Conservation (phyloP, 805 yeast genomes). For the Spathaspora boniae region DNA sequence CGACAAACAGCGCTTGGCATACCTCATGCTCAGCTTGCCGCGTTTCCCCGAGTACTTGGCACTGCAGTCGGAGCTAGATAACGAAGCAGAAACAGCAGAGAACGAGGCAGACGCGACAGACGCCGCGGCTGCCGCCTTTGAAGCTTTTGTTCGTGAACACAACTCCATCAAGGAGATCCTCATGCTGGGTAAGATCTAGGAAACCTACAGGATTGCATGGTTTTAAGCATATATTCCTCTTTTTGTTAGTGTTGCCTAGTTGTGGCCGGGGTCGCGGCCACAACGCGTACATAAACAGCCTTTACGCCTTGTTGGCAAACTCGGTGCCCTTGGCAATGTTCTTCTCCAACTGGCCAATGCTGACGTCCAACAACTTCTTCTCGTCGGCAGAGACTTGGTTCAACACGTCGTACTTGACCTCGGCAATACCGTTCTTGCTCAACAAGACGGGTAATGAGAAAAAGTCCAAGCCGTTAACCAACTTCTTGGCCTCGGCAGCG, state of each 20-base stretch:
- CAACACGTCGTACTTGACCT: slow-evolving; percentile 53
- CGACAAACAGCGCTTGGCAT: slow-evolving; percentile 4
- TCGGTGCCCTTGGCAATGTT: slow-evolving; percentile 59
- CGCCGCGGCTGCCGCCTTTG: neutral
- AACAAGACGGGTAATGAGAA: slow-evolving; percentile 64
- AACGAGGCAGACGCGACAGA: neutral
- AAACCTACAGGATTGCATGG: neutral
- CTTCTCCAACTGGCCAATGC: slow-evolving; percentile 49
- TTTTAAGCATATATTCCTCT: neutral
- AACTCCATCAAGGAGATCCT: slow-evolving; percentile 6
- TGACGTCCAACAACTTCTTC: slow-evolving; percentile 49
- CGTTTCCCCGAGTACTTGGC: slow-evolving; percentile 1
- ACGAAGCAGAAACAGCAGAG: too few relatives aligned
- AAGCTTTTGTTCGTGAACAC: neutral
- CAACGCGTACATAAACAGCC: neutral
- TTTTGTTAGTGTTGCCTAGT: slow-evolving; percentile 1
- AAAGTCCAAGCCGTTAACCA: slow-evolving; percentile 43
- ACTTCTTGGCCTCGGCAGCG: slow-evolving; percentile 47
- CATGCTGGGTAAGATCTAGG: neutral
- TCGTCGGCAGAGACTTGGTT: slow-evolving; percentile 49
- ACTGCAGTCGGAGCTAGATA: too few relatives aligned
- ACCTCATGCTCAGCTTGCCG: slow-evolving; percentile 7
- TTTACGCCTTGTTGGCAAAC: slow-evolving; percentile 31
- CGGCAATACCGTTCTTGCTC: slow-evolving; percentile 51
- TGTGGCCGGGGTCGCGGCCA: slow-evolving; percentile 1